These are phyloP conservation scores for Amanita inopinata DNA, from an alignment of 768 basidiomycete species.

Conservation along the genomic window DNA sequence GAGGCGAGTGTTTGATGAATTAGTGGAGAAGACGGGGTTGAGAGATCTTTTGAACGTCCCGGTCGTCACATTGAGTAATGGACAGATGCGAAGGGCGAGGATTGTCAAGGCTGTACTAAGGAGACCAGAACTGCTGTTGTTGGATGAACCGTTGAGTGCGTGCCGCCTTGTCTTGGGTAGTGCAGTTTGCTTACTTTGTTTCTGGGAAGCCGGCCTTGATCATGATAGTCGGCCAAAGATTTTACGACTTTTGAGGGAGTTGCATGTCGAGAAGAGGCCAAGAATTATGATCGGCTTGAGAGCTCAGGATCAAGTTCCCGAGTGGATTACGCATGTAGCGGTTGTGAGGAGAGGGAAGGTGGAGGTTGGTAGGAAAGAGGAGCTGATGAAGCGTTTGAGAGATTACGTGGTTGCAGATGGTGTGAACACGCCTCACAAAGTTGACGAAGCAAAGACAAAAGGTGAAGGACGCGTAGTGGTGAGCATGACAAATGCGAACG, in stretches of 20 bases:
- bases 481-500: conserved; percentile 54
- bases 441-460: background rate
- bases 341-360: conserved; percentile 40
- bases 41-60: conserved; percentile 68
- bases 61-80: conserved; percentile 78
- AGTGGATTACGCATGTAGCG: conserved; percentile 64
- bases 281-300: conserved; percentile 54
- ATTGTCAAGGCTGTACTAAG: conserved; percentile 69
- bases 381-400: conserved; percentile 12
- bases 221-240: conserved; percentile 45
- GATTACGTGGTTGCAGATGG: background rate
- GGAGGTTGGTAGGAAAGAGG: conserved; percentile 38
- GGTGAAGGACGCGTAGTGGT: conserved; percentile 30
- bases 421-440: background rate
- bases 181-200: background rate
- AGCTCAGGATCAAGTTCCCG: conserved; percentile 61
- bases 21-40: conserved; percentile 52
- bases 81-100: conserved; percentile 81
- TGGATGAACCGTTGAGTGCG: conserved; percentile 91
- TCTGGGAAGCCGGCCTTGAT: conserved; percentile 67
- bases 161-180: conserved; percentile 9
- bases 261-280: conserved; percentile 41
- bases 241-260: conserved; percentile 39
- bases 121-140: conserved; percentile 62
- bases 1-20: conserved; percentile 33